Evolutionary conservation across 306 rosid species (phyloP).

Genomic region (Corylus heterophylla): DNA sequence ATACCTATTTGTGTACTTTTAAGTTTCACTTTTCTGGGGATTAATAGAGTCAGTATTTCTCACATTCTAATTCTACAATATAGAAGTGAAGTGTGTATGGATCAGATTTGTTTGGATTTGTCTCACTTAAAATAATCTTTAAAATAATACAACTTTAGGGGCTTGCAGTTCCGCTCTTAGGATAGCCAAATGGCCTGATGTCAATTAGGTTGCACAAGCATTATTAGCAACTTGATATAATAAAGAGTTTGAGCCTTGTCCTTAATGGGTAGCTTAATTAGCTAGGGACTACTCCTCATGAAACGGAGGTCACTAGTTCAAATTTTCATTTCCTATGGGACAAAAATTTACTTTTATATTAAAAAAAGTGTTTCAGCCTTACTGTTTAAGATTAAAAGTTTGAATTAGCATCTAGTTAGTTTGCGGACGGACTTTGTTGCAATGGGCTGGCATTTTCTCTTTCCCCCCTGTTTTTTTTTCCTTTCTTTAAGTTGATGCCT

Average conservation of each 20-base stretch:
- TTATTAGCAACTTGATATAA: not conserved
- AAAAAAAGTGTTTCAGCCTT: not conserved
- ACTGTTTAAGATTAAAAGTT: not conserved
- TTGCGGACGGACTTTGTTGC: not conserved
- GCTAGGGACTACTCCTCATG: too few species aligned
- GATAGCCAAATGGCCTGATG: not conserved
- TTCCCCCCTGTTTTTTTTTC: too few species aligned
- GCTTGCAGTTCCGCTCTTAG: not conserved
- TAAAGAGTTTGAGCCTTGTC: not conserved
- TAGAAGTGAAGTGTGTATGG: not conserved
- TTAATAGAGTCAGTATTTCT: not conserved
- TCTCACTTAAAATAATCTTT: too few species aligned
- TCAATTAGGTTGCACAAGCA: not conserved
- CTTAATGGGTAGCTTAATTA: not conserved
- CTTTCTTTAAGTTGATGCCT: not conserved
- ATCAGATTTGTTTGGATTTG: not conserved
- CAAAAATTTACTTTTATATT: too few species aligned
- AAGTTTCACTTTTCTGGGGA: not conserved
- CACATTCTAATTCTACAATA: not conserved
- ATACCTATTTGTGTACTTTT: not conserved
- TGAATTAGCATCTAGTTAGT: not conserved
- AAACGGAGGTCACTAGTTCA: too few species aligned
- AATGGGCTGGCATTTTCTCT: not conserved
- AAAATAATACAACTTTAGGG: too few species aligned
- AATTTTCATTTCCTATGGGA: too few species aligned